A percentile compares a stretch with the other conserved stretches of the same genome.
These are phyloP conservation scores for Corchorus capsularis DNA, from an alignment of 345 rosid species.

Conservation along the genomic window DNA sequence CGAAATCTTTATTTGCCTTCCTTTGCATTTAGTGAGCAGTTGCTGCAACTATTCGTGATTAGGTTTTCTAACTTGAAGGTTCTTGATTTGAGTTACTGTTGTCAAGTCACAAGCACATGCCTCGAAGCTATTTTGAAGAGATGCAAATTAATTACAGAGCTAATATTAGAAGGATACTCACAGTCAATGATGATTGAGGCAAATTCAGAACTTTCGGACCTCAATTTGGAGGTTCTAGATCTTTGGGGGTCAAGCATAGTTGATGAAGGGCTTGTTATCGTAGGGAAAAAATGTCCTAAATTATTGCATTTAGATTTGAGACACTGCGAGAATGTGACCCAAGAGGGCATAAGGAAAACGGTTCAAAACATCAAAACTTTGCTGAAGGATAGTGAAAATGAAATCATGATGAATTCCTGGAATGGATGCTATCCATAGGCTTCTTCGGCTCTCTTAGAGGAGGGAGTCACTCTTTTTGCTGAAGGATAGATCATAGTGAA, in stretches of 20 bases:
- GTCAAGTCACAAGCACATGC: background rate
- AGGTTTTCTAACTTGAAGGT: background rate
- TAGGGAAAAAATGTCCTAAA: background rate
- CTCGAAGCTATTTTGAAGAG: background rate
- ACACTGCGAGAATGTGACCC: background rate
- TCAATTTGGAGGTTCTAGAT: background rate
- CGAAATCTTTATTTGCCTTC: too few species aligned
- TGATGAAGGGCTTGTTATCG: background rate
- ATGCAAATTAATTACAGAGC: background rate
- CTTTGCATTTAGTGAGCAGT: background rate
- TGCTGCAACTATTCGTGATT: background rate
- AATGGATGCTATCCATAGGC: background rate
- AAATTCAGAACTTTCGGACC: background rate
- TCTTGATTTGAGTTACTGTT: background rate
- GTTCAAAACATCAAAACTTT: background rate
- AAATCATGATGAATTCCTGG: background rate
- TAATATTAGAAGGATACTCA: background rate
- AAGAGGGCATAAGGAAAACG: background rate
- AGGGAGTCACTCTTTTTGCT: background rate
- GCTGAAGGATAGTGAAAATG: too few species aligned
- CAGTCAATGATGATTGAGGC: too few species aligned
- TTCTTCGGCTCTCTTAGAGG: background rate
- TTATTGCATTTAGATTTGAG: background rate
- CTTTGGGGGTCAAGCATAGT: background rate
- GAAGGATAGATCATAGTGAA: too few species aligned